Conservation (phyloP, 179 eudicot species). For the Corrigiola litoralis region DNA sequence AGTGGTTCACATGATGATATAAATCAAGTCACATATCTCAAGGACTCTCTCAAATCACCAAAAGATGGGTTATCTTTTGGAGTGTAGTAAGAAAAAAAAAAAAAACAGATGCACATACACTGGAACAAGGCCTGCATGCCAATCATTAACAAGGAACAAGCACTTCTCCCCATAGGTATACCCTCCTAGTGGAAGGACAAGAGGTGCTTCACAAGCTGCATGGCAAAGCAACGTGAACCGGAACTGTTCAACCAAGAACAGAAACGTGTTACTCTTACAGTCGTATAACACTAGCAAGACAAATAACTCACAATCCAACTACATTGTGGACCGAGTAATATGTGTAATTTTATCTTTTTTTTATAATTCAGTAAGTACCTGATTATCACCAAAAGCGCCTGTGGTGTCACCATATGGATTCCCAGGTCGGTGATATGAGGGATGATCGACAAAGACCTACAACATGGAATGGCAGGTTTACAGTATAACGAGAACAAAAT, state of each 20-base stretch:
- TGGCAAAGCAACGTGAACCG: conserved; percentile 94
- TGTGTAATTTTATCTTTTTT: background rate
- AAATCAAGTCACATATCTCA: too few species aligned
- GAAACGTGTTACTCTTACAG: conserved; percentile 13
- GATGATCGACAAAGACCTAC: conserved; percentile 95
- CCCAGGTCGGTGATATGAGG: conserved; percentile 95
- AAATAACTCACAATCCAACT: background rate
- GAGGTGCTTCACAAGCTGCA: conserved; percentile 98
- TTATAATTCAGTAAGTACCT: conserved; percentile 39
- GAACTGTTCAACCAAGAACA: conserved; percentile 52
- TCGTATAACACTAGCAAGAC: too few species aligned
- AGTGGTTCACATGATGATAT: background rate
- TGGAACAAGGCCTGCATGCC: conserved; percentile 98
- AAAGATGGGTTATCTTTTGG: background rate
- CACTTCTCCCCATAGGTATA: conserved; percentile 90
- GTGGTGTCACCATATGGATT: conserved; percentile 86
- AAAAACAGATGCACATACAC: conserved; percentile 51
- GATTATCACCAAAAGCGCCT: conserved; percentile 99
- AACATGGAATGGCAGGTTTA: conserved; percentile 3
- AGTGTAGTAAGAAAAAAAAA: background rate
- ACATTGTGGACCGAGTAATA: background rate
- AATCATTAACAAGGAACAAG: conserved; percentile 89
- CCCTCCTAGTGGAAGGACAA: conserved; percentile 96
- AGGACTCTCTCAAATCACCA: background rate
- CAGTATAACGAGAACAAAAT: background rate